Percentiles rank a stretch among this genome's conserved stretches.
Conservation (phyloP, 176 grass and related monocot genomes). For the Lolium multiflorum region DNA sequence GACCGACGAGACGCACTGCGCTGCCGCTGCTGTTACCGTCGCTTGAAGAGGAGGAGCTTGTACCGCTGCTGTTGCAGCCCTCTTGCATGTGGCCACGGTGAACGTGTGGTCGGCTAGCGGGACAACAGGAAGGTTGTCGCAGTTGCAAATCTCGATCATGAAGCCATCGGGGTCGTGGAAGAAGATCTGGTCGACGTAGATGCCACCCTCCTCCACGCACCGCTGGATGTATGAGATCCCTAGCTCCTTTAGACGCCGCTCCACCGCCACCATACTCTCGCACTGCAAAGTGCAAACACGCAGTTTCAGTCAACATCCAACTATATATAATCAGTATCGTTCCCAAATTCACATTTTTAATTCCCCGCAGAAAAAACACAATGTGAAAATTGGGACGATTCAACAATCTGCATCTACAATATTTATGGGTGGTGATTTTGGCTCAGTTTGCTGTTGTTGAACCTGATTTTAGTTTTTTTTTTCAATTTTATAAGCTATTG, state of each 20-base stretch:
- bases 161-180: slow-evolving; percentile 30
- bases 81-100: slow-evolving; percentile 55
- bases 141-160: slow-evolving; percentile 98
- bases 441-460: not conserved
- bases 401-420: not conserved
- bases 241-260: slow-evolving; percentile 10
- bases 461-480: not conserved
- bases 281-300: not conserved
- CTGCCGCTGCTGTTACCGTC: not conserved
- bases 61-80: slow-evolving; percentile 38
- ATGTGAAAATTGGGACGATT: not conserved
- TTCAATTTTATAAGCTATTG: not conserved
- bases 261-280: slow-evolving; percentile 26
- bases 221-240: slow-evolving; percentile 7
- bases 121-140: slow-evolving; percentile 79
- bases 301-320: not conserved
- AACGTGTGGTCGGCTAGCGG: slow-evolving; percentile 41
- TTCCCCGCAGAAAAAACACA: not conserved
- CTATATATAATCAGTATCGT: not conserved
- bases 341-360: not conserved
- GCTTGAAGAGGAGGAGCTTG: not conserved
- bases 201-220: slow-evolving; percentile 26
- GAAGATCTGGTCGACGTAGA: slow-evolving; percentile 31
- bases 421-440: not conserved
- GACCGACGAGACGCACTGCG: slow-evolving; percentile 35